Percentiles rank a stretch among this genome's conserved stretches.
phyloP scores from a whole-genome alignment of 2,329 filamentous ascomycete species.

The Alternaria triticina region DNA sequence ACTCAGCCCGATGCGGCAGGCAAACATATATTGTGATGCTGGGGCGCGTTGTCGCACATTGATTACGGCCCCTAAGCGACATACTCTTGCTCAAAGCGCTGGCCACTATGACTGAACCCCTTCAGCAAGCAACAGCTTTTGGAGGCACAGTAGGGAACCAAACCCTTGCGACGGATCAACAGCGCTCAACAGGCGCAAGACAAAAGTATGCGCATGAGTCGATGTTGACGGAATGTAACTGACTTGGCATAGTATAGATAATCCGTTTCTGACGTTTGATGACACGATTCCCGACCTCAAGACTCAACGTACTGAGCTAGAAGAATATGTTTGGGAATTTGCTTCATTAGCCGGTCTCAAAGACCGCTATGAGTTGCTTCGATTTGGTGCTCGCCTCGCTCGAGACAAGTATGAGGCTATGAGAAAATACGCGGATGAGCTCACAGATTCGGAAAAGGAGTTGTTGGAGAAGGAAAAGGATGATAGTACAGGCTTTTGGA shows the following conservation, averaged over 20 bases:
- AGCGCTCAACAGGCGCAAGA: constrained; percentile 10
- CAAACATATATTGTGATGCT: not conserved
- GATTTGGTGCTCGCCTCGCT: constrained; percentile 29
- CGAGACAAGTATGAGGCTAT: constrained; percentile 26
- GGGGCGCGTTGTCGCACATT: not conserved
- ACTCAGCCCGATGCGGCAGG: not conserved
- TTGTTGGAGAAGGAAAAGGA: constrained; percentile 19
- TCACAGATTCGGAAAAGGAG: constrained; percentile 20
- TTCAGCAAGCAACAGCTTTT: not conserved
- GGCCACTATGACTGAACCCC: not conserved
- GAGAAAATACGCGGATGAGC: constrained; percentile 21
- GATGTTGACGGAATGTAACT: not conserved
- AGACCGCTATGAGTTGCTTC: constrained; percentile 24
- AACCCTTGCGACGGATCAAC: not conserved
- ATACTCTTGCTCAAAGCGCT: not conserved
- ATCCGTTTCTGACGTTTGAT: constrained; percentile 28
- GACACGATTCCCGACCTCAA: constrained; percentile 11
- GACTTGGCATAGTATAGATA: constrained; percentile 19
- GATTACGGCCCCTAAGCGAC: not conserved
- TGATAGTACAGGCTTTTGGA: constrained; percentile 25
- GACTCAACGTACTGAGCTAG: constrained; percentile 21
- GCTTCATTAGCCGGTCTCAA: constrained; percentile 12
- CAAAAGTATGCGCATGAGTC: constrained; percentile 14
- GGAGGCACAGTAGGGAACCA: constrained; percentile 1
- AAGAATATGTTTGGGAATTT: constrained; percentile 29